phyloP scores from a whole-genome alignment of 2,329 filamentous ascomycete species.

The Allantophomopsis cytisporea region DNA sequence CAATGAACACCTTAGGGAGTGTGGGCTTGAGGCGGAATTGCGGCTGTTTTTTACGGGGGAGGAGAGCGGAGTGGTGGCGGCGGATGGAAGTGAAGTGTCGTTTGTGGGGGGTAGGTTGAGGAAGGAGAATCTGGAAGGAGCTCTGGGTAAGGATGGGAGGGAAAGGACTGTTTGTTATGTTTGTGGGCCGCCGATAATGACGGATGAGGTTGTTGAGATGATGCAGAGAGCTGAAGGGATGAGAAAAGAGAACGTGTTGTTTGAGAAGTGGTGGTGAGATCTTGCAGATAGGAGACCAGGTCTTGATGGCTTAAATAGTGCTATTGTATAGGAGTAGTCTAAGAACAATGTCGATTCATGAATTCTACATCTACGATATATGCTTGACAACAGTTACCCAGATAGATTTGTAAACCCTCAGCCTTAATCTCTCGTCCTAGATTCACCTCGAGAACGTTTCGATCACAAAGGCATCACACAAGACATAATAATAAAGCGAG shows the following conservation, averaged over 20 bases:
- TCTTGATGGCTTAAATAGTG: no score
- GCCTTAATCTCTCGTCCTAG: no score
- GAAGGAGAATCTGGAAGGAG: conserved; percentile 25
- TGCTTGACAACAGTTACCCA: no score
- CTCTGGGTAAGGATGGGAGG: conserved; percentile 22
- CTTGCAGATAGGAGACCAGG: background rate
- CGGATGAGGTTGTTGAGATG: conserved; percentile 43
- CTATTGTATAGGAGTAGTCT: no score
- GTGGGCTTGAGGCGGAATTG: conserved; percentile 24
- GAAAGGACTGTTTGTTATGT: conserved; percentile 43
- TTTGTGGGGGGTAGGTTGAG: conserved; percentile 27
- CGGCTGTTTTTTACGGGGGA: conserved; percentile 27
- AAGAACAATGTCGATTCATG: no score
- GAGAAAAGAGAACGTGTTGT: conserved; percentile 32
- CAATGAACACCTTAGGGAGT: conserved; percentile 6
- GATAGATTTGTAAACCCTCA: no score
- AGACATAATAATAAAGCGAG: no score
- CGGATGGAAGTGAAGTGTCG: conserved; percentile 11
- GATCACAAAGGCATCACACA: no score
- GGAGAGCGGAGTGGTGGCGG: conserved; percentile 1
- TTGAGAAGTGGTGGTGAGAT: conserved; percentile 50
- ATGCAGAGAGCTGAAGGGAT: conserved; percentile 25
- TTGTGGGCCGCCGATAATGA: conserved; percentile 57
- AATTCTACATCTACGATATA: no score
- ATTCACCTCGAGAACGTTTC: no score